Evolutionary conservation across 176 grass and related monocot genomes (phyloP).

Genomic region (Secale cereale): DNA sequence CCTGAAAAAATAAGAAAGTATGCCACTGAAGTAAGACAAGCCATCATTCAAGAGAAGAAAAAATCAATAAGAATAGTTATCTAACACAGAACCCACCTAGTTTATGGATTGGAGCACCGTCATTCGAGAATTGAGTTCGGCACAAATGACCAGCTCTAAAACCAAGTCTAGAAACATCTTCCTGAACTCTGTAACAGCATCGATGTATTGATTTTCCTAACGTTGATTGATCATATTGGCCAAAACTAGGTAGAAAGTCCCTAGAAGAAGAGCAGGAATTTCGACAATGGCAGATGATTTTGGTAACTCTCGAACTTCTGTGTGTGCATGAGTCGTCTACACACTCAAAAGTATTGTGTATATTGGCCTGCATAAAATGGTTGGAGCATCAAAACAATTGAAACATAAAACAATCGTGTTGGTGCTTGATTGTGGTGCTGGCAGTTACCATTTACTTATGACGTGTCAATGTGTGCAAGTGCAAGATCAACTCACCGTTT

Average conservation of each 20-base stretch:
- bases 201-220: constrained; percentile 41
- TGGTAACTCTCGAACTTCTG: constrained; percentile 40
- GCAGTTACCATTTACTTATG: neutral
- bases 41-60: constrained; percentile 17
- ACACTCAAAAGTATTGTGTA: constrained; percentile 38
- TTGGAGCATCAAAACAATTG: constrained; percentile 20
- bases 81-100: constrained; percentile 43
- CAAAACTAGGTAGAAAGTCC: constrained; percentile 40
- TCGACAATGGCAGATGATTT: constrained; percentile 44
- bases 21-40: constrained; percentile 20
- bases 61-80: constrained; percentile 3
- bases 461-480: neutral
- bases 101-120: constrained; percentile 26
- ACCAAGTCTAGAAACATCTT: constrained; percentile 52
- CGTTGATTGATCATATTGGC: constrained; percentile 42
- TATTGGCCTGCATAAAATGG: constrained; percentile 48
- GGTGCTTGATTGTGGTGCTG: neutral
- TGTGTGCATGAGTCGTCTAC: constrained; percentile 46
- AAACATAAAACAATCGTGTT: neutral
- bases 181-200: constrained; percentile 45
- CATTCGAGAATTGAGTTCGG: constrained; percentile 39
- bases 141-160: constrained; percentile 47
- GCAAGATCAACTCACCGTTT: constrained; percentile 31
- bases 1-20: constrained; percentile 36
- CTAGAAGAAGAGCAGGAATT: constrained; percentile 53